phyloP scores from a whole-genome alignment of 2,329 filamentous ascomycete species.

The Fusarium concolor region DNA sequence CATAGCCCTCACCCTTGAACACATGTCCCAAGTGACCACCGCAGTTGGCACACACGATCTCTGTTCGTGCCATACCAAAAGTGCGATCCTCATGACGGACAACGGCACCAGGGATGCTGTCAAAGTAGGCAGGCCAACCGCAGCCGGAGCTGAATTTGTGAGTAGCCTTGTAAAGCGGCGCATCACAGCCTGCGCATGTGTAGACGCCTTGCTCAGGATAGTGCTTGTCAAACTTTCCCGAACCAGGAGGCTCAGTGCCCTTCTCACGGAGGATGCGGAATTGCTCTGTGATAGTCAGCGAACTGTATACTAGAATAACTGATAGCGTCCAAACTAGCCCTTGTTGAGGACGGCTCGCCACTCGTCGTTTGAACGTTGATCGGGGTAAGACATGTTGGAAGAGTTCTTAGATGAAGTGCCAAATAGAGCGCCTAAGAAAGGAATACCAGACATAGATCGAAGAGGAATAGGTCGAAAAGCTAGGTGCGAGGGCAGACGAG shows the following conservation, averaged over 20 bases:
- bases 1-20: conserved; percentile 88
- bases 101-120: conserved; percentile 91
- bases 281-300: conserved; percentile 74
- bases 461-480: conserved; percentile 46
- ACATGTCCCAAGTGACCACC: conserved; percentile 96
- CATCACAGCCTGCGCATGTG: conserved; percentile 84
- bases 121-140: conserved; percentile 98
- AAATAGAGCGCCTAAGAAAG: conserved; percentile 83
- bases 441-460: conserved; percentile 79
- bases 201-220: conserved; percentile 81
- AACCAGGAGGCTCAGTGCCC: conserved; percentile 85
- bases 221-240: conserved; percentile 90
- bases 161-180: conserved; percentile 89
- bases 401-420: conserved; percentile 66
- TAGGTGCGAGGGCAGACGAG: conserved; percentile 43
- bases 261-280: conserved; percentile 93
- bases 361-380: conserved; percentile 82
- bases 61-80: conserved; percentile 86
- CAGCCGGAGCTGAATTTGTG: conserved; percentile 98
- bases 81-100: conserved; percentile 80
- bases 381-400: conserved; percentile 78
- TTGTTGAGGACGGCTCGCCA: conserved; percentile 86
- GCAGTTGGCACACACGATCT: conserved; percentile 95
- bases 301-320: background rate
- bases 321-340: conserved; percentile 49